A percentile compares a stretch with the other conserved stretches of the same genome.
These are phyloP conservation scores for Kwoniella shivajii DNA, from an alignment of 1,284 basidiomycete species.

Conservation along the genomic window DNA sequence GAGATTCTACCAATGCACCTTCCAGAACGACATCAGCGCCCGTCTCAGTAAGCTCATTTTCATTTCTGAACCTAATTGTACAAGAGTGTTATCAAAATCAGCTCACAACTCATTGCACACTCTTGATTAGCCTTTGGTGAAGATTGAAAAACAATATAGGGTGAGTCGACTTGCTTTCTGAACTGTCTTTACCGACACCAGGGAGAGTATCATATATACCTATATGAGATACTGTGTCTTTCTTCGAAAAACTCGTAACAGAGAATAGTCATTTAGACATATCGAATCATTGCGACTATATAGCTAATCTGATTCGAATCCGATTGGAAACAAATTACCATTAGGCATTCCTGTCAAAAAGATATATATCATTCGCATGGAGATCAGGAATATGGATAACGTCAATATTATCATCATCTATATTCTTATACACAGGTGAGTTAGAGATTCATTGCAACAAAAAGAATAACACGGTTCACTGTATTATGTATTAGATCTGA, in stretches of 20 bases:
- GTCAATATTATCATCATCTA: constrained; percentile 11
- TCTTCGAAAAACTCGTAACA: no score
- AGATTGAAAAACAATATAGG: constrained; percentile 42
- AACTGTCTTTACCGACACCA: no score
- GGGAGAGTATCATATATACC: background rate
- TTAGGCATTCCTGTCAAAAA: constrained; percentile 35
- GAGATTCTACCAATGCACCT: background rate
- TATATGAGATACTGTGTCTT: no score
- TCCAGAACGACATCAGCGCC: background rate
- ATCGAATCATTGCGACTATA: no score
- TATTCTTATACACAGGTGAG: constrained; percentile 24
- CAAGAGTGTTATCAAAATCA: background rate
- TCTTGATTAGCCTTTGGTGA: constrained; percentile 11
- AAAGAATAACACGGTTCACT: background rate
- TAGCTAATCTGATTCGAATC: background rate
- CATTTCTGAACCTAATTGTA: background rate
- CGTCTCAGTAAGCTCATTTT: background rate
- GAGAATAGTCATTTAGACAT: no score
- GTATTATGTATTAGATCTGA: background rate
- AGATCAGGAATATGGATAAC: constrained; percentile 24
- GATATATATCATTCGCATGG: constrained; percentile 31
- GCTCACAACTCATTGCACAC: background rate
- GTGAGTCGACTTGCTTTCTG: constrained; percentile 20
- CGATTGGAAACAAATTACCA: no score
- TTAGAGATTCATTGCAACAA: no score